These are phyloP conservation scores for Kodamaea ohmeri DNA, from an alignment of 1,139 yeast species.

Conservation along the genomic window DNA sequence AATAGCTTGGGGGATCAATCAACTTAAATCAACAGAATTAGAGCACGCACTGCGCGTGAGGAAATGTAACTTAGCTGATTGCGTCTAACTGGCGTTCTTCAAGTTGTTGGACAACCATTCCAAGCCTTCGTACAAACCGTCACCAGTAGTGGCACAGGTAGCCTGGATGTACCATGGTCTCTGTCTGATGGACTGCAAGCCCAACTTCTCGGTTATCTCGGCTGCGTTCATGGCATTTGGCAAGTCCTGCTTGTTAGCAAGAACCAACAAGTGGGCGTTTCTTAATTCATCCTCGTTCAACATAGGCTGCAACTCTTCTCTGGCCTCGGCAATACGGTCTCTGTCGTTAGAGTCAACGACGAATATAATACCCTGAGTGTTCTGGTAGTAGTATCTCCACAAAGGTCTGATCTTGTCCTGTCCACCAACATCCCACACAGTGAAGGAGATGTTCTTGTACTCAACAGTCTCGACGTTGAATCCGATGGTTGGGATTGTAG, in stretches of 20 bases:
- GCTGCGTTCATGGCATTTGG: conserved; percentile 91
- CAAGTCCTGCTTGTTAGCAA: conserved; percentile 92
- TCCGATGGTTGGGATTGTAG: conserved; percentile 92
- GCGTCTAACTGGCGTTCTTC: conserved; percentile 50
- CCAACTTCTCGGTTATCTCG: conserved; percentile 81
- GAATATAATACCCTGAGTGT: conserved; percentile 91
- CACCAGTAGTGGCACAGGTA: conserved; percentile 88
- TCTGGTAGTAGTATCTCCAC: conserved; percentile 95
- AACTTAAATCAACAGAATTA: conserved; percentile 5
- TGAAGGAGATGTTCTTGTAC: conserved; percentile 90
- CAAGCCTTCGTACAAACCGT: conserved; percentile 86
- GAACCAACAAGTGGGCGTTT: conserved; percentile 83
- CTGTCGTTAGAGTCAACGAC: conserved; percentile 93
- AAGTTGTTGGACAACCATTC: conserved; percentile 88
- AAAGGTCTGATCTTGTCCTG: conserved; percentile 93
- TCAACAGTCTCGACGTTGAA: conserved; percentile 94
- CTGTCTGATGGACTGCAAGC: conserved; percentile 79
- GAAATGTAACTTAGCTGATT: conserved; percentile 1
- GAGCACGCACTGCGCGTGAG: conserved; percentile 5
- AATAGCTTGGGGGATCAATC: conserved; percentile 6
- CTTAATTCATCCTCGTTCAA: conserved; percentile 90
- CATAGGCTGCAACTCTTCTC: conserved; percentile 93
- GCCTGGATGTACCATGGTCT: conserved; percentile 91
- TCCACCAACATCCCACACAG: conserved; percentile 98
- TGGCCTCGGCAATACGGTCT: conserved; percentile 90